phyloP scores from a whole-genome alignment of 441 rosid genomes.

The Populus hybrid region DNA sequence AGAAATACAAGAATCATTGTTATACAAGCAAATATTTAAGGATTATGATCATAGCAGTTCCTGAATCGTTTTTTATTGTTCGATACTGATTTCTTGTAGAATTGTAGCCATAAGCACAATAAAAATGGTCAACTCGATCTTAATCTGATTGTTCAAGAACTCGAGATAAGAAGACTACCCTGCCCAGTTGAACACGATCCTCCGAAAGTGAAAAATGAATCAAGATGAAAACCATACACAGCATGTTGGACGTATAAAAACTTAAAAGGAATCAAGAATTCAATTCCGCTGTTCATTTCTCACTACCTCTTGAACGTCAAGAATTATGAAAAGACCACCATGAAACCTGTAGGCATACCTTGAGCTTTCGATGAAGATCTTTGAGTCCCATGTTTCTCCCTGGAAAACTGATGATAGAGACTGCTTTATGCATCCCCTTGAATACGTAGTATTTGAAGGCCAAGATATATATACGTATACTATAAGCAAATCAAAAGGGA shows the following conservation, averaged over 20 bases:
- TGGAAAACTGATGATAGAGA: neutral
- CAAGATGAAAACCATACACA: neutral
- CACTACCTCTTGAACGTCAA: neutral
- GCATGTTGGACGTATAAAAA: neutral
- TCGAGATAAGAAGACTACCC: neutral
- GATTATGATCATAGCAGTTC: neutral
- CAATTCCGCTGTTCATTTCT: neutral
- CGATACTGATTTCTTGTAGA: neutral
- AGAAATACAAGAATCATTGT: neutral
- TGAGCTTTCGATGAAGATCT: slow-evolving; percentile 35
- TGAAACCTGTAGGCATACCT: slow-evolving; percentile 23
- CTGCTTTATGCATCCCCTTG: neutral
- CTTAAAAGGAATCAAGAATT: neutral
- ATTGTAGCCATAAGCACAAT: neutral
- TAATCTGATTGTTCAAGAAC: neutral
- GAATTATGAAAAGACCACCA: neutral
- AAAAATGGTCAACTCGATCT: neutral
- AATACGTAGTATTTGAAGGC: neutral
- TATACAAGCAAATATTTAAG: neutral
- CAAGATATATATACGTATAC: neutral
- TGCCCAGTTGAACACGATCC: neutral
- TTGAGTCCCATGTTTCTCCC: slow-evolving; percentile 32
- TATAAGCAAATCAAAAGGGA: neutral
- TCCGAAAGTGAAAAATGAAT: neutral
- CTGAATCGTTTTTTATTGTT: neutral